A percentile compares a stretch with the other conserved stretches of the same genome.
These are phyloP conservation scores for Thelephora terrestris DNA, from an alignment of 1,284 basidiomycete genomes.

Conservation along the genomic window DNA sequence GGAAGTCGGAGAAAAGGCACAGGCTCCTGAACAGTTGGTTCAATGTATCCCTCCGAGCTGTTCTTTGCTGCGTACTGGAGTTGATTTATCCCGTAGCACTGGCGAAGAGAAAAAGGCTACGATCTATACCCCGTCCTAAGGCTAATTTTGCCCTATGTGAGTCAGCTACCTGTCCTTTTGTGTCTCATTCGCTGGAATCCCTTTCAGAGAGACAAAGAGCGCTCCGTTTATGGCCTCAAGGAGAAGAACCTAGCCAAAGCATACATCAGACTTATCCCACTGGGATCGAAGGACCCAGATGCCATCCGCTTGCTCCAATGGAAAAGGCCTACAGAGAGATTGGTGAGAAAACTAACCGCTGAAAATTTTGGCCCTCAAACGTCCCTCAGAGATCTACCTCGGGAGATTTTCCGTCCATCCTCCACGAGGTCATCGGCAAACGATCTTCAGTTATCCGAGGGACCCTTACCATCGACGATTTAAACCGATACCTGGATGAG, in stretches of 20 bases:
- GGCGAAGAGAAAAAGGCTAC: slow-evolving; percentile 63
- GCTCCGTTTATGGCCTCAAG: slow-evolving; percentile 84
- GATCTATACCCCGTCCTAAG: slow-evolving; percentile 71
- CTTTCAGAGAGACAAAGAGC: slow-evolving; percentile 78
- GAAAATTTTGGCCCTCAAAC: background rate
- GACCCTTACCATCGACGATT: slow-evolving; percentile 63
- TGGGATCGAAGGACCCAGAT: slow-evolving; percentile 69
- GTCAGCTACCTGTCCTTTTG: slow-evolving; percentile 8
- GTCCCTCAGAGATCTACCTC: slow-evolving; percentile 40
- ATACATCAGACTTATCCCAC: slow-evolving; percentile 80
- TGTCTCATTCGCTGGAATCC: background rate
- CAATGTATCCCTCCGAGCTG: slow-evolving; percentile 39
- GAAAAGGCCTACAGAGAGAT: slow-evolving; percentile 73
- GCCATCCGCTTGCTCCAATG: slow-evolving; percentile 77
- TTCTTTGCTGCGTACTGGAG: slow-evolving; percentile 1
- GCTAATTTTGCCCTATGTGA: slow-evolving; percentile 65
- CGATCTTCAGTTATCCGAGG: slow-evolving; percentile 78
- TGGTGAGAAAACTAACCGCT: slow-evolving; percentile 31
- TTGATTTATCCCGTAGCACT: slow-evolving; percentile 39
- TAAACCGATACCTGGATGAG: slow-evolving; percentile 74
- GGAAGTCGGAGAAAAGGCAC: slow-evolving; percentile 58
- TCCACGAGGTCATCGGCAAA: slow-evolving; percentile 77
- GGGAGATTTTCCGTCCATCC: slow-evolving; percentile 80
- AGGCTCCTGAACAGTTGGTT: slow-evolving; percentile 63
- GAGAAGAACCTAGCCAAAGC: slow-evolving; percentile 86